Base-by-base conservation (phyloP, 495 filamentous ascomycete species). In the Annulohypoxylon nitens region DNA sequence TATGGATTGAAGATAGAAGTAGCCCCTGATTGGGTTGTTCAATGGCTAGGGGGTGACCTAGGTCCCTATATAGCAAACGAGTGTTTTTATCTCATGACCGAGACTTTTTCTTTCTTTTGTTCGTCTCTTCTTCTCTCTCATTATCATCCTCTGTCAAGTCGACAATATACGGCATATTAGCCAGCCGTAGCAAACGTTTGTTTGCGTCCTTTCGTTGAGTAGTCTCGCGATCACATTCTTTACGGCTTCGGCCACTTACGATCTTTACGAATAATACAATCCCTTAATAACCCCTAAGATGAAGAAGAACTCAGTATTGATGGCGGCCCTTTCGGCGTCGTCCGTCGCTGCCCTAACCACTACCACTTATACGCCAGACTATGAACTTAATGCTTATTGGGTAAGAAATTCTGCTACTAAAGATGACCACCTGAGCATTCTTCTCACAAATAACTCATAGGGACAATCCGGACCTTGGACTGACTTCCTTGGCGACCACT, bases 141-240 rank as follows among this genome's bases (percentile, higher is more conserved):
- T 69, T 64, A 72, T 66, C 53, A 74, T 60, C 57, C 73, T 60
- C 63, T 37, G 71, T 76, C 71, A 74, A 81, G 69, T 79, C 73
- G 80, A 78, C 75, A 78, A 78, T 37, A 81, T 74, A 75, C 79
- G 80, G 76, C 80, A 70, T 78, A 75, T 62, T 73, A 69, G 79
- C 72, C 69, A 77, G 79, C 79, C 77, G 79, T 80, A 71, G 81
- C 79, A 81, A 71, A 79, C 80, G 51, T 76, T 78, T 75, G 83
- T 83, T 81, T 84, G 81, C 83, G 83, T 84, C 81, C 83, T 81
- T 78, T 84, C 83, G 61, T 83, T 83, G 74, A 73, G 66, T 75
- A 77, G 61, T 70, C 75, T 61, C 64, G 75, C 70, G 30, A 64
- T 41, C 60, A 78, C 80, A 64, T 73, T 83, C 76, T 67, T 79